These are phyloP conservation scores for Sporisorium sorghi DNA, from an alignment of 1,284 basidiomycete species.

Conservation along the genomic window DNA sequence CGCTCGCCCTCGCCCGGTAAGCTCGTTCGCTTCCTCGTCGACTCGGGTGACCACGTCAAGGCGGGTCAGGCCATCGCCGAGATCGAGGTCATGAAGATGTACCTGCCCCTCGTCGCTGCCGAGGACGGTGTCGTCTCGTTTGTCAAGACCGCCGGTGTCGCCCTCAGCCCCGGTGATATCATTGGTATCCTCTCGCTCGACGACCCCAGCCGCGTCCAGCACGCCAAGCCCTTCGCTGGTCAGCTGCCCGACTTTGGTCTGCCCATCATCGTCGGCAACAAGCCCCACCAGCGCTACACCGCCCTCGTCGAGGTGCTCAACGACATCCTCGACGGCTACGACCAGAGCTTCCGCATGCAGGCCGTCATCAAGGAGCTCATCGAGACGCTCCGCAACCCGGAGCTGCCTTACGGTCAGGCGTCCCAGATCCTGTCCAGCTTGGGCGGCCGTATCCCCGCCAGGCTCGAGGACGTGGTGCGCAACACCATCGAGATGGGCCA, in stretches of 20 bases:
- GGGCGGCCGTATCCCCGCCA: constrained; percentile 88
- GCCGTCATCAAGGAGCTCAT: constrained; percentile 85
- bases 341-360: constrained; percentile 73
- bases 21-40: constrained; percentile 92
- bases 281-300: constrained; percentile 87
- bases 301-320: constrained; percentile 83
- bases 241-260: constrained; percentile 76
- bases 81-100: constrained; percentile 77
- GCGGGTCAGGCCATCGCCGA: constrained; percentile 97
- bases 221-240: constrained; percentile 97
- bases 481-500: constrained; percentile 81
- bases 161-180: constrained; percentile 96
- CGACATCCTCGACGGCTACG: constrained; percentile 76
- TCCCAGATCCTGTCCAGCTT: constrained; percentile 86
- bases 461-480: constrained; percentile 82
- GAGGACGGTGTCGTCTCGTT: constrained; percentile 87
- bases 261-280: constrained; percentile 87
- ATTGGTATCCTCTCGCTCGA: constrained; percentile 96
- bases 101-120: constrained; percentile 79
- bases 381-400: constrained; percentile 80
- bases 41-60: constrained; percentile 95
- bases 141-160: constrained; percentile 97
- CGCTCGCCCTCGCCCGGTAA: constrained; percentile 97
- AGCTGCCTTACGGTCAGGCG: constrained; percentile 89
- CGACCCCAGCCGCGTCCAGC: constrained; percentile 95